These are phyloP conservation scores for Luffa acutangula DNA, from an alignment of 306 rosid genomes.

Conservation along the genomic window DNA sequence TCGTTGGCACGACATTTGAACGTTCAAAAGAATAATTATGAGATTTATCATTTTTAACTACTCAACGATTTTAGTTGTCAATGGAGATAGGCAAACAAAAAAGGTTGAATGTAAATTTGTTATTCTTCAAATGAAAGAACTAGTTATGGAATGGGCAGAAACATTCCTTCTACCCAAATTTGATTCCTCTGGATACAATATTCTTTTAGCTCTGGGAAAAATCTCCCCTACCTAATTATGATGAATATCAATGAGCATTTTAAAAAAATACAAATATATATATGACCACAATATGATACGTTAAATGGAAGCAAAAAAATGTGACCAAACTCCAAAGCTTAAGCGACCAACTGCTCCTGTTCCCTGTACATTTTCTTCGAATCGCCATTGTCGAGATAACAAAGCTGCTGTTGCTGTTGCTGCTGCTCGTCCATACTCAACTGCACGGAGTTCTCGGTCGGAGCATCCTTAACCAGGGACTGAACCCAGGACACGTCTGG, in stretches of 20 bases:
- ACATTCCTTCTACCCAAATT: slow-evolving; percentile 10
- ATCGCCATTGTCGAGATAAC: slow-evolving; percentile 31
- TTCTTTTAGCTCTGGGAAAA: not conserved
- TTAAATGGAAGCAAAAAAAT: not conserved
- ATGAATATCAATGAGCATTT: slow-evolving; percentile 6
- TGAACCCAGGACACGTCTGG: slow-evolving; percentile 72
- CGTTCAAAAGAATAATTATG: not conserved
- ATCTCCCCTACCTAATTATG: not conserved
- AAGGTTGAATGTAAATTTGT: not conserved
- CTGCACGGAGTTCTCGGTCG: slow-evolving; percentile 20
- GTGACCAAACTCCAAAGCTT: not conserved
- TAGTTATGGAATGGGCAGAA: slow-evolving; percentile 11
- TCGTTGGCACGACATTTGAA: no score
- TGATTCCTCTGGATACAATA: not conserved
- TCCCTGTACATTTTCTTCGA: slow-evolving; percentile 50
- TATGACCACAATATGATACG: not conserved
- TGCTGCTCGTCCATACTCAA: slow-evolving; percentile 30
- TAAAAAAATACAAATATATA: not conserved
- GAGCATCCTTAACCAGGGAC: slow-evolving; percentile 52
- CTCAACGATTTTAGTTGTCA: not conserved
- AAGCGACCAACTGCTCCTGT: slow-evolving; percentile 65
- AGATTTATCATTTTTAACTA: not conserved
- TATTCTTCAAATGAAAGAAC: not conserved
- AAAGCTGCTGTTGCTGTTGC: slow-evolving; percentile 27
- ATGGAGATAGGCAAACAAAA: not conserved